Percentiles rank a stretch among this genome's conserved stretches.
phyloP scores from a whole-genome alignment of 1,284 basidiomycete species.

The Microbotryum lychnidis-dioicae region DNA sequence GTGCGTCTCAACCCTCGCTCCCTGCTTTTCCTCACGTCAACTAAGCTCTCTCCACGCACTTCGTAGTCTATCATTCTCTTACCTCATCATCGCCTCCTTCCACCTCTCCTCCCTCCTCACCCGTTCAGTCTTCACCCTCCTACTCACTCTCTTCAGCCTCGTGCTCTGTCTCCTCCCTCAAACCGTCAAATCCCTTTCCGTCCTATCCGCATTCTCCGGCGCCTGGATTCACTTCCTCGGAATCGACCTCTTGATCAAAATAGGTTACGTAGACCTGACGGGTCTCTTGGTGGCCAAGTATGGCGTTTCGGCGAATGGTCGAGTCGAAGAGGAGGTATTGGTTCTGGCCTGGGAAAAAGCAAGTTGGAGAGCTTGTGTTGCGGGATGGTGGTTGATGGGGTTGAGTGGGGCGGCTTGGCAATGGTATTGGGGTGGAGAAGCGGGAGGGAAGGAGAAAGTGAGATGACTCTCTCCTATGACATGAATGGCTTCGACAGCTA shows the following conservation, averaged over 20 bases:
- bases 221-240: conserved; percentile 15
- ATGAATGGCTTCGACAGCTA: conserved; percentile 29
- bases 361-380: conserved; percentile 13
- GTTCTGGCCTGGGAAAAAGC: conserved; percentile 13
- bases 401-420: conserved; percentile 16
- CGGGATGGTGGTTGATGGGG: conserved; percentile 19
- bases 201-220: neutral
- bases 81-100: conserved; percentile 13
- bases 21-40: no score
- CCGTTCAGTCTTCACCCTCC: conserved; percentile 5
- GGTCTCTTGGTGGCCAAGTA: conserved; percentile 62
- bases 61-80: conserved; percentile 4
- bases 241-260: conserved; percentile 55
- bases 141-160: neutral
- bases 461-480: conserved; percentile 31
- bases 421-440: conserved; percentile 28
- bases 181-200: neutral
- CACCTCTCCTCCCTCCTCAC: conserved; percentile 1
- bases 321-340: conserved; percentile 41
- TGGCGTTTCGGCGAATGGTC: conserved; percentile 48
- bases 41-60: no score
- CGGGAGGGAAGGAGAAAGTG: conserved; percentile 34
- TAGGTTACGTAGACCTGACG: conserved; percentile 25
- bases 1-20: conserved; percentile 1
- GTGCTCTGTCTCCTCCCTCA: neutral